phyloP scores from a whole-genome alignment of 768 basidiomycete genomes.

The Rhizopogon salebrosus region DNA sequence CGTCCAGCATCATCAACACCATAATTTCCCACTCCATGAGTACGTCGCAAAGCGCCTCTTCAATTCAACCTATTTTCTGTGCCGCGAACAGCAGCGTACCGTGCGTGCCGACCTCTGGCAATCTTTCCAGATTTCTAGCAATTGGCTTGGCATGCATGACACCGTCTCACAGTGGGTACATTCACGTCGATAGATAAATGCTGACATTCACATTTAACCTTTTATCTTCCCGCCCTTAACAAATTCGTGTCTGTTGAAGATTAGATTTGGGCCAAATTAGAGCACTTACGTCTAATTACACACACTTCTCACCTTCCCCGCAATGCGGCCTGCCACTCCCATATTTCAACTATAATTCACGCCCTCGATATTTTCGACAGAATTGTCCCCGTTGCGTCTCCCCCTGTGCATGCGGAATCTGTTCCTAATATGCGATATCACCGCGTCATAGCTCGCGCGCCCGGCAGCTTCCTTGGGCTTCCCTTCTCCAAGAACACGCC shows the following conservation, averaged over 20 bases:
- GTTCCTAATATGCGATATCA: conserved; percentile 17
- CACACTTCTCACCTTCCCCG: conserved; percentile 17
- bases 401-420: conserved; percentile 10
- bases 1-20: conserved; percentile 1
- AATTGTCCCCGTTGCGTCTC: conserved; percentile 13
- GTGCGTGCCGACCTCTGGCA: not conserved
- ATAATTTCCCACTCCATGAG: conserved; percentile 11
- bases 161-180: conserved; percentile 1
- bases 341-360: conserved; percentile 6
- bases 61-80: not conserved
- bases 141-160: conserved; percentile 1
- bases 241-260: conserved; percentile 1
- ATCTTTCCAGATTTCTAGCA: not conserved
- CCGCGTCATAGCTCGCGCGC: conserved; percentile 7
- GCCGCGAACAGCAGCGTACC: not conserved
- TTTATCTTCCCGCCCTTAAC: conserved; percentile 2
- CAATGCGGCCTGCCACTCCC: conserved; percentile 14
- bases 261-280: conserved; percentile 5
- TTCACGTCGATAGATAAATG: not conserved
- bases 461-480: not conserved
- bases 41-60: not conserved
- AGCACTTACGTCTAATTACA: conserved; percentile 5
- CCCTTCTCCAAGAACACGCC: not conserved
- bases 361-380: conserved; percentile 1
- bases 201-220: not conserved